A percentile compares a stretch with the other conserved stretches of the same genome.
Evolutionary conservation across 768 basidiomycete genomes (phyloP).

Genomic region (Suillus luteus): DNA sequence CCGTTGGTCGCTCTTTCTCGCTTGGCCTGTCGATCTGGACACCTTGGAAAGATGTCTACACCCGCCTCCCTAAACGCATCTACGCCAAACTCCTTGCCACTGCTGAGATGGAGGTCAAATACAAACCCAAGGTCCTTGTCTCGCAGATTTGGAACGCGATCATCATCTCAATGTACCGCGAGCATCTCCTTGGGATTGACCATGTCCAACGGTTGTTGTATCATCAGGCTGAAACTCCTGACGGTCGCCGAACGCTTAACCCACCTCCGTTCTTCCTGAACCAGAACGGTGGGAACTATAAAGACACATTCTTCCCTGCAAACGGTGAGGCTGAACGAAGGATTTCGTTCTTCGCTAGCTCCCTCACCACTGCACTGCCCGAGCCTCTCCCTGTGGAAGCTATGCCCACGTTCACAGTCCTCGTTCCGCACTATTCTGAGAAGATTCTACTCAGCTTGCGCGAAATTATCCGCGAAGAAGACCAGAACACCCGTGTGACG

Average conservation of each 20-base stretch:
- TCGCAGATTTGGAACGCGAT: constrained; percentile 99
- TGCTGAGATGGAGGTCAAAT: constrained; percentile 98
- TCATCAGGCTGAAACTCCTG: constrained; percentile 91
- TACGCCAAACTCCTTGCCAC: constrained; percentile 97
- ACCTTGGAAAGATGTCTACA: constrained; percentile 97
- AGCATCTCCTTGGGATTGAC: constrained; percentile 96
- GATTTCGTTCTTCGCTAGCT: constrained; percentile 98
- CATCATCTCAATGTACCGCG: constrained; percentile 99
- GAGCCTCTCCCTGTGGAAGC: constrained; percentile 96
- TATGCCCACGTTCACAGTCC: constrained; percentile 99
- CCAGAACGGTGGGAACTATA: constrained; percentile 71
- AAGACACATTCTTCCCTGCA: constrained; percentile 87
- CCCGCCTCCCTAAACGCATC: constrained; percentile 94
- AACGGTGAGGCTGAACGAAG: constrained; percentile 96
- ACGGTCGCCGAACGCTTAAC: constrained; percentile 88
- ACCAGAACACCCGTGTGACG: constrained; percentile 94
- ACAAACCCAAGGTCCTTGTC: constrained; percentile 98
- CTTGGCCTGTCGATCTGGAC: constrained; percentile 98
- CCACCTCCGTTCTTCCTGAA: constrained; percentile 98
- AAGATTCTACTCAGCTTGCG: constrained; percentile 96
- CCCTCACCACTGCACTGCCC: constrained; percentile 92
- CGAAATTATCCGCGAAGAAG: constrained; percentile 98
- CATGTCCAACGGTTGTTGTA: constrained; percentile 97
- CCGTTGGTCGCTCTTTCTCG: constrained; percentile 85
- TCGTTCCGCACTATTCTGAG: constrained; percentile 98